Percentiles rank a stretch among this genome's conserved stretches.
phyloP scores from a whole-genome alignment of 1,284 basidiomycete species.

The Apiotrichum sp. region DNA sequence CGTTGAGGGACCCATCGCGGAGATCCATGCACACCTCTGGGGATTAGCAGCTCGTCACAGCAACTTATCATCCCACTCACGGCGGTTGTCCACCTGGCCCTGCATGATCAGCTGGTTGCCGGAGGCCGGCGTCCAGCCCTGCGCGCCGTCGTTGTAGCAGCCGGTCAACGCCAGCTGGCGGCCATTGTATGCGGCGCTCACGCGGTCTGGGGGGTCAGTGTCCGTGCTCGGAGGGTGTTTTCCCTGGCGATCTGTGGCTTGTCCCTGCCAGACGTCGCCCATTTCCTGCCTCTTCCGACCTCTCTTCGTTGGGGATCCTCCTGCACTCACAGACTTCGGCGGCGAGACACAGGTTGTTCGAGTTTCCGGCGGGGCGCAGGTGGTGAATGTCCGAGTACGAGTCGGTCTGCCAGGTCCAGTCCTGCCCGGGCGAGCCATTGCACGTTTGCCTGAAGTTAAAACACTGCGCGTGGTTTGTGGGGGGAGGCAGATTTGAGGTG shows the following conservation, averaged over 20 bases:
- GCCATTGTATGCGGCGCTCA: background rate
- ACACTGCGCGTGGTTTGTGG: too few relatives aligned
- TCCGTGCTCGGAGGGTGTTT: too few relatives aligned
- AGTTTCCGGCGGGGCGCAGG: slow-evolving; percentile 1
- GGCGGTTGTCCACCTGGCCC: background rate
- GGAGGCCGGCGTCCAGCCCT: background rate
- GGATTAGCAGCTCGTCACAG: background rate
- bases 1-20: slow-evolving; percentile 5
- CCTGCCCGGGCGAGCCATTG: slow-evolving; percentile 4
- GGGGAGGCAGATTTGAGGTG: too few relatives aligned
- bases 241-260: too few relatives aligned
- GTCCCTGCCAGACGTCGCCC: too few relatives aligned
- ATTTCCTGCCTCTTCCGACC: too few relatives aligned
- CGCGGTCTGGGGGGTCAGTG: background rate
- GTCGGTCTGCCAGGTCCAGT: slow-evolving; percentile 1
- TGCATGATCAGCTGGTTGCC: background rate
- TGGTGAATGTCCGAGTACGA: background rate
- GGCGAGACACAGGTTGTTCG: slow-evolving; percentile 1
- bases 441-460: background rate
- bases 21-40: slow-evolving; percentile 4
- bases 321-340: slow-evolving; percentile 4
- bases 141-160: slow-evolving; percentile 8
- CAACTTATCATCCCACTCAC: background rate
- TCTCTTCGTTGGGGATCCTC: background rate
- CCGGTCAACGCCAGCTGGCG: background rate